Conservation (phyloP, 768 basidiomycete genomes). For the Amanita subjunquillea region DNA sequence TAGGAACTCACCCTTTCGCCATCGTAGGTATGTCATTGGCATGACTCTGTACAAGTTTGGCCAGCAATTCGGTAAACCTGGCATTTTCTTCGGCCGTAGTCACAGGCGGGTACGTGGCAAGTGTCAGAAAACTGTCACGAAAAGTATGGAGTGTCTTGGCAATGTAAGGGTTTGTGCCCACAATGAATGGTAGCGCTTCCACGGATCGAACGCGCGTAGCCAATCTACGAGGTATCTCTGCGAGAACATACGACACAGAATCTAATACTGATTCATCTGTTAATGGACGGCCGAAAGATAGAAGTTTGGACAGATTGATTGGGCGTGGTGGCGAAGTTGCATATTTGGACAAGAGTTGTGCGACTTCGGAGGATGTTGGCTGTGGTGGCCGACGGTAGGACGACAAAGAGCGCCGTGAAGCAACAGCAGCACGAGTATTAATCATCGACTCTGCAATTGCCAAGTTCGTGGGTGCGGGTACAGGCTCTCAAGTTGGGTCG, state of each 20-base stretch:
- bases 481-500: no score
- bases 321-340: slow-evolving; percentile 55
- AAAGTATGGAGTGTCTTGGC: slow-evolving; percentile 59
- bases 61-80: slow-evolving; percentile 56
- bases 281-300: slow-evolving; percentile 69
- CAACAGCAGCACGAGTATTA: background rate
- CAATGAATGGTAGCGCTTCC: slow-evolving; percentile 76
- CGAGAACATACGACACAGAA: slow-evolving; percentile 65
- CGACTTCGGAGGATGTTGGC: slow-evolving; percentile 40
- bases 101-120: slow-evolving; percentile 59
- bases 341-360: slow-evolving; percentile 52
- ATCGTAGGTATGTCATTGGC: slow-evolving; percentile 84
- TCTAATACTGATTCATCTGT: slow-evolving; percentile 59
- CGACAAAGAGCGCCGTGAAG: slow-evolving; percentile 10
- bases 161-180: slow-evolving; percentile 85
- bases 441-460: background rate
- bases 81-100: slow-evolving; percentile 60
- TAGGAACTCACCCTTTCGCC: slow-evolving; percentile 64
- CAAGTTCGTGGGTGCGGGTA: background rate
- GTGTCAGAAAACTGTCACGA: slow-evolving; percentile 56
- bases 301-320: slow-evolving; percentile 59
- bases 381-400: slow-evolving; percentile 2
- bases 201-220: slow-evolving; percentile 66
- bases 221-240: slow-evolving; percentile 70
- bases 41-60: slow-evolving; percentile 63